phyloP scores from a whole-genome alignment of 768 basidiomycete species.

The Crucibulum laeve region DNA sequence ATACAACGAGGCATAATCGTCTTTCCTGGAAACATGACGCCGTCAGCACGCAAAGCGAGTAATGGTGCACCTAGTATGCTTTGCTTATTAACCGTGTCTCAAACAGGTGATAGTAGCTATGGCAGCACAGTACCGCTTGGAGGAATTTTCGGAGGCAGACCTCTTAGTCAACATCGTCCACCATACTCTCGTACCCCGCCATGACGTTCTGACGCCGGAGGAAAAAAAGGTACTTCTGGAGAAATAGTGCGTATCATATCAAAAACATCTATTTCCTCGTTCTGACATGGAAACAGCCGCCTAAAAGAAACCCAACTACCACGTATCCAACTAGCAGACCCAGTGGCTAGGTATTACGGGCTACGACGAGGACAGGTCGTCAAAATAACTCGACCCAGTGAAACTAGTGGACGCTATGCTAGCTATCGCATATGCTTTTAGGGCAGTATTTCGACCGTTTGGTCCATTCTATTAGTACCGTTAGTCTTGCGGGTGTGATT shows the following conservation, averaged over 20 bases:
- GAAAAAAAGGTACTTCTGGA: constrained; percentile 85
- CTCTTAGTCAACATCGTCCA: constrained; percentile 96
- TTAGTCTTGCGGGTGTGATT: background rate
- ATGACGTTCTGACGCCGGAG: constrained; percentile 80
- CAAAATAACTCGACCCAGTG: constrained; percentile 95
- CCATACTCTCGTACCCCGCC: constrained; percentile 91
- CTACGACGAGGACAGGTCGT: constrained; percentile 94
- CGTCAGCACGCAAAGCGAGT: constrained; percentile 88
- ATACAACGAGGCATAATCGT: constrained; percentile 93
- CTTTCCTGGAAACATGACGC: constrained; percentile 94
- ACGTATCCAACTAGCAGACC: constrained; percentile 93
- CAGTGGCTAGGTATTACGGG: constrained; percentile 98
- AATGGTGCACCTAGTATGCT: constrained; percentile 1
- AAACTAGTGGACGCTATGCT: constrained; percentile 92
- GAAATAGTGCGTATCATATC: constrained; percentile 76
- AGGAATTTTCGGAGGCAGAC: constrained; percentile 96
- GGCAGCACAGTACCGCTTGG: constrained; percentile 80
- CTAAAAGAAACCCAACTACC: constrained; percentile 97
- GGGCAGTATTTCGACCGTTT: background rate
- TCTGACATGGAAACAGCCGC: constrained; percentile 51
- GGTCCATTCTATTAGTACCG: background rate
- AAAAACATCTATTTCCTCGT: constrained; percentile 4
- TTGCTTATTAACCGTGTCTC: constrained; percentile 10
- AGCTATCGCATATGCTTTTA: constrained; percentile 90
- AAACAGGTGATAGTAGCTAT: constrained; percentile 87